Evolutionary conservation across 2,329 filamentous ascomycete genomes (phyloP), one percentile per base, ranked within the genome.

Genomic region (Thelonectria olida): DNA sequence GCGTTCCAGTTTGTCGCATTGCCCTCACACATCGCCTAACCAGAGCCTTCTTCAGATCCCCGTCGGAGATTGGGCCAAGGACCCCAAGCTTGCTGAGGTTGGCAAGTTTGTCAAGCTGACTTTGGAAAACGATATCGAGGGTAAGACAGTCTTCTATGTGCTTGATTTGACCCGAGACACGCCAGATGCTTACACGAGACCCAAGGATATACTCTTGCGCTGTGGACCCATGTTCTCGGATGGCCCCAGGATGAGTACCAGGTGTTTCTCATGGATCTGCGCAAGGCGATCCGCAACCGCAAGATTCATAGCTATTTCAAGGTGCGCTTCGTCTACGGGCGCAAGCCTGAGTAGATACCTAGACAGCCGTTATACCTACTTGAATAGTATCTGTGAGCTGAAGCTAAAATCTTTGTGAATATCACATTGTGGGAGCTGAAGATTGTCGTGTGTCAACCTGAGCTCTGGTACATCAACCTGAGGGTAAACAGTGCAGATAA

Each of bases 91-190:
- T 31, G 12, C 36, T 9, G 45, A 61, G 9, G 49, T 61, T 0
- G 58, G 61, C 0, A 48, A 52, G 6, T 63, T 54, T 28, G 41
- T 63, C 17, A 50, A 47, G 1, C 28, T 54, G 20, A 61, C 58
- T 2, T 53, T 63, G 25, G 58, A 61, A 7, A 63, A 63, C 6
- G 58, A 61, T 7, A 47, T 61, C 1, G 58, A 63, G n/a, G 61
- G 61, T 58, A 28, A 36, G 53, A 23, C 2, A 13, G 0, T 2
- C 0, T 2, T 10, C 1, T 4, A 3, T 13, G 10, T 3, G 28
- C 28, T 8, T 31, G 28, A n/a, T n/a, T n/a, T n/a, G n/a, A n/a
- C n/a, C n/a, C n/a, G n/a, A n/a, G n/a, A n/a, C 9, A 12, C 2
- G 3, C 3, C 4, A 5, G n/a, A n/a, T 7, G 7, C 50, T 10